A percentile compares a stretch with the other conserved stretches of the same genome.
Evolutionary conservation across 1,139 yeast genomes (phyloP).

Genomic region (Candida freyschussii): DNA sequence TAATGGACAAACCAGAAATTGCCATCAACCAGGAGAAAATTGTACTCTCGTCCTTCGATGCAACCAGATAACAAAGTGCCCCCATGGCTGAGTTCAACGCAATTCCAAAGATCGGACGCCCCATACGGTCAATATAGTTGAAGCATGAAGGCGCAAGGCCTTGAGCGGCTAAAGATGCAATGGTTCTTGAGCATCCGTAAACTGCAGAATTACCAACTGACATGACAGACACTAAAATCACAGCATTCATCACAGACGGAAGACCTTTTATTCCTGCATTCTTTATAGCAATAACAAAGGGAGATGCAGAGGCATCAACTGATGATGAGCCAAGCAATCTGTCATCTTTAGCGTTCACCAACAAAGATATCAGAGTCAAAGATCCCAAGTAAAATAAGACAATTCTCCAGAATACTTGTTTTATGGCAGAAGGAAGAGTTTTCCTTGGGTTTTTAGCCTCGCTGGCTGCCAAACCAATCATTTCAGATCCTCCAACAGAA

Average conservation of each 20-base stretch:
- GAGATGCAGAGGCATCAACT: constrained; percentile 52
- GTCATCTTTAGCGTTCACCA: constrained; percentile 40
- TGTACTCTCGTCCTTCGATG: constrained; percentile 48
- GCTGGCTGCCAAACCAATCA: constrained; percentile 83
- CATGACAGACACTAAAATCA: constrained; percentile 55
- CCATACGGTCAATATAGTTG: constrained; percentile 59
- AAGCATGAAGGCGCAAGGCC: constrained; percentile 56
- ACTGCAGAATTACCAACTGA: constrained; percentile 70
- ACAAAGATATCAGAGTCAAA: constrained; percentile 39
- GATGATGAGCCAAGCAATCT: constrained; percentile 36
- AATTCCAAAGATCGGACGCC: constrained; percentile 63
- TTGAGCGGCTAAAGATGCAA: constrained; percentile 59
- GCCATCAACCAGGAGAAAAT: constrained; percentile 68
- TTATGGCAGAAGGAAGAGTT: constrained; percentile 68
- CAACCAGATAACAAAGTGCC: constrained; percentile 54
- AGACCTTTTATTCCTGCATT: constrained; percentile 51
- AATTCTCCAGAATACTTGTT: constrained; percentile 72
- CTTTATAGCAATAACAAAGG: constrained; percentile 56
- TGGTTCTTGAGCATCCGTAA: constrained; percentile 60
- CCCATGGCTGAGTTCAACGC: constrained; percentile 46
- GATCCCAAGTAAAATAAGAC: constrained; percentile 52
- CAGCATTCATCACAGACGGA: constrained; percentile 50
- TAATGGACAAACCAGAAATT: constrained; percentile 59
- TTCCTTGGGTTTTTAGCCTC: constrained; percentile 77
- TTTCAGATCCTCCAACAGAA: constrained; percentile 50